A percentile compares a stretch with the other conserved stretches of the same genome.
Evolutionary conservation across 371 early-diverging fungal species (phyloP).

Genomic region (Furculomyces boomerangus): DNA sequence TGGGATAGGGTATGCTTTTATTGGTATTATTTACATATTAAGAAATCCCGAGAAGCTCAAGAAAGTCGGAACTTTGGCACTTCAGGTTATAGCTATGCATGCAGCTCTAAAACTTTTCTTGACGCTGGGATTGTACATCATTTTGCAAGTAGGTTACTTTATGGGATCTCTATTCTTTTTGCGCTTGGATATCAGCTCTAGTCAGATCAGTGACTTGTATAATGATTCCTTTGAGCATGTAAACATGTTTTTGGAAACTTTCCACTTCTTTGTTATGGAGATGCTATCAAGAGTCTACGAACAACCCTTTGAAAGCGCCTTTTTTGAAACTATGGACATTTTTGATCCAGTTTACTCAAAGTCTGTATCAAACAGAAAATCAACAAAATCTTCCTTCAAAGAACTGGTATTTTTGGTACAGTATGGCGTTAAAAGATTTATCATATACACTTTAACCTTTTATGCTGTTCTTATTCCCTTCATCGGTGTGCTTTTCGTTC

Average conservation of each 20-base stretch:
- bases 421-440: background rate
- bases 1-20: no score
- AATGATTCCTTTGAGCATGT: background rate
- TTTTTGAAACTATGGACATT: background rate
- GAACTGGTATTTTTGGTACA: background rate
- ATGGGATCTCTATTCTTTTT: background rate
- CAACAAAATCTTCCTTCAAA: background rate
- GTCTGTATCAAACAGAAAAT: background rate
- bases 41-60: background rate
- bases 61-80: background rate
- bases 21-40: background rate
- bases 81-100: no score
- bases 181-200: background rate
- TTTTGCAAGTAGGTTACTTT: background rate
- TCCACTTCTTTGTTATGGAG: background rate
- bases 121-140: background rate
- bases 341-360: background rate
- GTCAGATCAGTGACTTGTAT: background rate
- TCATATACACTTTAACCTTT: background rate
- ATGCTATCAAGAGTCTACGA: constrained; percentile 26
- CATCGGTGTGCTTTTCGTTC: background rate
- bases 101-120: background rate
- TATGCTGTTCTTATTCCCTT: background rate
- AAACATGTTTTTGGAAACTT: background rate
- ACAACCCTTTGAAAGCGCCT: background rate